Percentiles rank a stretch among this genome's conserved stretches.
phyloP scores from a whole-genome alignment of 257 asterid species.

The Eucommia ulmoides region DNA sequence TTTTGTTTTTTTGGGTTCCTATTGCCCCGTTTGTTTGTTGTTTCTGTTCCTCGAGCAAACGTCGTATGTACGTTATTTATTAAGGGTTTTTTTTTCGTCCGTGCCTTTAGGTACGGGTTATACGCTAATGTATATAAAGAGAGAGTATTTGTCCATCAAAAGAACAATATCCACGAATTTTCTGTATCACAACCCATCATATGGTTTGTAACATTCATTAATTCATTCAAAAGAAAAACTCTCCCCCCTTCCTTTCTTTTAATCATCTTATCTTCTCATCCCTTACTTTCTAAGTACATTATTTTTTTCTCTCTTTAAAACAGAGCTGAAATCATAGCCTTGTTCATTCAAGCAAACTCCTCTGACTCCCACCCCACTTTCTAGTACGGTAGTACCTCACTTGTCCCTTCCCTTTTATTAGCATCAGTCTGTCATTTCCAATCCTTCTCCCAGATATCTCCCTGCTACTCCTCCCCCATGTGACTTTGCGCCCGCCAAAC shows the following conservation, averaged over 20 bases:
- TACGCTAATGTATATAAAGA: too few species aligned
- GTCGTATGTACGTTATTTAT: too few species aligned
- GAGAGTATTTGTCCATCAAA: too few species aligned
- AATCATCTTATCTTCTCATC: constrained; percentile 3
- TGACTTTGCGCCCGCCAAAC: constrained; percentile 13
- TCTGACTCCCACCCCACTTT: constrained; percentile 25
- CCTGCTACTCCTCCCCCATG: constrained; percentile 38
- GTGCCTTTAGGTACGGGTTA: too few species aligned
- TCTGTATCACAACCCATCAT: too few species aligned
- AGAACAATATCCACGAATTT: too few species aligned
- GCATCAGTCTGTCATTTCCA: constrained; percentile 77
- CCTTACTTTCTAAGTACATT: constrained; percentile 1
- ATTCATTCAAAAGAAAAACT: constrained; percentile 25
- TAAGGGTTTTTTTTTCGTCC: too few species aligned
- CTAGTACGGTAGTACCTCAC: constrained; percentile 73
- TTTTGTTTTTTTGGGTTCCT: too few species aligned
- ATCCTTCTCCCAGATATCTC: constrained; percentile 96
- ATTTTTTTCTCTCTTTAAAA: constrained; percentile 3
- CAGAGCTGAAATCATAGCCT: constrained; percentile 42
- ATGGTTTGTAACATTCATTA: constrained; percentile 12
- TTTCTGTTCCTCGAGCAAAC: too few species aligned
- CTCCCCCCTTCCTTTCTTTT: constrained; percentile 3
- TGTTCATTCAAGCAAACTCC: constrained; percentile 73
- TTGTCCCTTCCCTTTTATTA: constrained; percentile 85
- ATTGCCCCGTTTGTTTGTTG: too few species aligned